Evolutionary conservation across 2,329 filamentous ascomycete genomes (phyloP), one percentile per base, ranked within the genome.

Genomic region (Zymoseptoria pseudotritici): DNA sequence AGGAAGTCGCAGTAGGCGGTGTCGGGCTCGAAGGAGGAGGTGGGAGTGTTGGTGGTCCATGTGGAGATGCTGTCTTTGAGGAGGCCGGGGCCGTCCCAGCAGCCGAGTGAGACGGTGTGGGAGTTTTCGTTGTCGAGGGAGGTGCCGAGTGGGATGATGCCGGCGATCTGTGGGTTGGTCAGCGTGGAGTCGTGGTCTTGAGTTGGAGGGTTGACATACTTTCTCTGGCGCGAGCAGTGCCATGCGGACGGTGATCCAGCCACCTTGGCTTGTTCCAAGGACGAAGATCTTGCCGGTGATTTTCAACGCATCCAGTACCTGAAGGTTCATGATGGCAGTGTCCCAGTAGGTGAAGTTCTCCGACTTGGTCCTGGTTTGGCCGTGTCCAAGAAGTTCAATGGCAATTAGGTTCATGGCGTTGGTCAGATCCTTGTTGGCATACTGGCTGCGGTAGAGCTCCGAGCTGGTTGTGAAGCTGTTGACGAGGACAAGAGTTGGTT

Each of bases 291-390:
- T 77, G 26, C 67, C 69, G 13, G 74, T 63, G 19, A 81, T 75
- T 0, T 72, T 71, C 7, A 82, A 59, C 1, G 65, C 67, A 22
- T 76, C 72, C 60, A 78, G 66, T 4, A 76, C 75, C 62, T 76
- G 73, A 11, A 77, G 24, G 55, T 73, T 74, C 73, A 77, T 81
- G 57, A 76, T 73, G 1, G 79, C 79, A 17, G 59, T 63, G 46
- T 63, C 61, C 81, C 81, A 83, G 66, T 83, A 83, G 5, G 80
- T 83, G 65, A 76, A 83, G 53, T 80, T 74, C 59, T 79, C 75
- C 2, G 67, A 63, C 21, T 72, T 69, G 5, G 75, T 75, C 9
- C 76, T 71, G 17, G 80, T 83, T 58, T 77, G 69, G 2, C 81
- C 80, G 66, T 83, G 80, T 19, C 81, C 81, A 9, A 83, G 74